Evolutionary conservation across 2,329 filamentous ascomycete species (phyloP).

Genomic region (Colletotrichum chlorophyti): DNA sequence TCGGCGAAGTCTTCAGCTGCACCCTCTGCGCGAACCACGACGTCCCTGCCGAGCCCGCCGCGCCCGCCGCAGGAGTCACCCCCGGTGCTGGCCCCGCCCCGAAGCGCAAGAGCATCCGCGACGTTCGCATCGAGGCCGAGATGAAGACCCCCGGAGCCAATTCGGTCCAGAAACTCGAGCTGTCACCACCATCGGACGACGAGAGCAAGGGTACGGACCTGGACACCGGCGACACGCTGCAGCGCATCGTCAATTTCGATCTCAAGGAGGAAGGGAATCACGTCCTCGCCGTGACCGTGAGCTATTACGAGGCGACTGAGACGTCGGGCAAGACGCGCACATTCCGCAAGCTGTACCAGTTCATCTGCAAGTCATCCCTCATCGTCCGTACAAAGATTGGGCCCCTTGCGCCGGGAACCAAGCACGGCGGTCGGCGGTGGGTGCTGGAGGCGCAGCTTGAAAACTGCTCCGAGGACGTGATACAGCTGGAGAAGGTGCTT

Average conservation of each 20-base stretch:
- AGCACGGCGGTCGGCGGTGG: slow-evolving; percentile 58
- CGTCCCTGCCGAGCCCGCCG: slow-evolving; percentile 40
- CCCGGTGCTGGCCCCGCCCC: not conserved
- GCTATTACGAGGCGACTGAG: slow-evolving; percentile 87
- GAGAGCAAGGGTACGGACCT: slow-evolving; percentile 53
- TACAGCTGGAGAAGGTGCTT: slow-evolving; percentile 75
- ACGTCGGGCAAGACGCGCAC: slow-evolving; percentile 77
- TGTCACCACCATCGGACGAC: slow-evolving; percentile 49
- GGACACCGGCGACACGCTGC: slow-evolving; percentile 70
- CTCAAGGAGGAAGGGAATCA: slow-evolving; percentile 95
- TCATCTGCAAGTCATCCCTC: slow-evolving; percentile 88
- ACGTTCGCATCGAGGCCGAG: slow-evolving; percentile 85
- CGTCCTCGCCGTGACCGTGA: slow-evolving; percentile 90
- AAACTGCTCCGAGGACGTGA: slow-evolving; percentile 85
- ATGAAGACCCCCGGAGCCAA: slow-evolving; percentile 85
- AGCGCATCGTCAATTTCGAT: slow-evolving; percentile 84
- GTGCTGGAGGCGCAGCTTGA: slow-evolving; percentile 93
- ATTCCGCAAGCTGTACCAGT: slow-evolving; percentile 96
- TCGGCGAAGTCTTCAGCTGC: slow-evolving; percentile 93
- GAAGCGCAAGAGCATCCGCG: slow-evolving; percentile 64
- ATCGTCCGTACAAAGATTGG: slow-evolving; percentile 91
- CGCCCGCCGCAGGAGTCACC: slow-evolving; percentile 6
- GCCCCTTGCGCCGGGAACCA: slow-evolving; percentile 52
- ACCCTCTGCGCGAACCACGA: slow-evolving; percentile 98
- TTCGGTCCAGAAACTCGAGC: slow-evolving; percentile 67